Conservation (phyloP, 139 green algal genomes). For the Tetraselmis chui region DNA sequence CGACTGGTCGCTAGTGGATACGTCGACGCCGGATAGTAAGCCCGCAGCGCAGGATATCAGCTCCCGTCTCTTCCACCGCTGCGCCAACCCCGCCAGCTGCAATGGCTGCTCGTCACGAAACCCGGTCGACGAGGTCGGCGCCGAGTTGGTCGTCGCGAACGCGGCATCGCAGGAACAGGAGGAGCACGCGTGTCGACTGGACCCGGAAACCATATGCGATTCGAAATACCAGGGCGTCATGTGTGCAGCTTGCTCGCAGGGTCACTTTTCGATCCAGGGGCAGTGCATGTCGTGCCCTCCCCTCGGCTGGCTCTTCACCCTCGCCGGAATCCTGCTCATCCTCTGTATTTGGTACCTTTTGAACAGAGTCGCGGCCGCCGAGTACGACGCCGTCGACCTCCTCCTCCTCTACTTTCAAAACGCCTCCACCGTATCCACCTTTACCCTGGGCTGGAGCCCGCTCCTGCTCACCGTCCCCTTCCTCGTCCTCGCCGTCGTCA, state of each 20-base stretch:
- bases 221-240: neutral
- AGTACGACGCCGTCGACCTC: constrained; percentile 4
- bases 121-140: too few species aligned
- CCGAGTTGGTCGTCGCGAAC: neutral
- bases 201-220: neutral
- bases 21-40: neutral
- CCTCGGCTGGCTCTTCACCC: neutral
- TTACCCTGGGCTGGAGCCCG: neutral
- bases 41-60: neutral
- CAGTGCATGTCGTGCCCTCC: neutral
- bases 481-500: neutral
- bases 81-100: neutral
- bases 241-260: neutral
- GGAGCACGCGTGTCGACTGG: neutral
- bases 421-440: neutral
- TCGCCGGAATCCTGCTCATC: neutral
- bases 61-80: neutral
- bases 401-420: neutral
- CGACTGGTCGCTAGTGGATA: neutral
- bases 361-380: neutral
- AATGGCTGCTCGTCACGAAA: neutral
- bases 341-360: neutral
- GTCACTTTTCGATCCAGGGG: neutral
- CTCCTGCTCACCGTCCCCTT: neutral
- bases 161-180: neutral